A percentile compares a stretch with the other conserved stretches of the same genome.
Evolutionary conservation across 202 grass and related monocot genomes (phyloP).

Genomic region (Setaria viridis): DNA sequence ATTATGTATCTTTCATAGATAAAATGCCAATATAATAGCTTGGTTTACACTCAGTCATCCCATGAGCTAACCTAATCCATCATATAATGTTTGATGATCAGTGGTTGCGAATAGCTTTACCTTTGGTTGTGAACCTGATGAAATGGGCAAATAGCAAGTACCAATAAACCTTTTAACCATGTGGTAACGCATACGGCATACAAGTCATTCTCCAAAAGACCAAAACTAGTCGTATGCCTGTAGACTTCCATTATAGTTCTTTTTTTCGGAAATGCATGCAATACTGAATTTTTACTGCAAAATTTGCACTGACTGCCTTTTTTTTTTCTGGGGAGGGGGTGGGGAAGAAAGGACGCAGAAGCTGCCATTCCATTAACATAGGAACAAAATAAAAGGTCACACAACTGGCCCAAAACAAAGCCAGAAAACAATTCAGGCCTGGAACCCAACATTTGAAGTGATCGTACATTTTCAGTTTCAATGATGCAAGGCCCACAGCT

Average conservation of each 20-base stretch:
- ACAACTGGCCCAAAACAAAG: neutral
- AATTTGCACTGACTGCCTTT: neutral
- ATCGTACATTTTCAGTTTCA: neutral
- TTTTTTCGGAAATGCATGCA: no score
- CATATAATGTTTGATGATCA: neutral
- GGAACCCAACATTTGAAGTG: neutral
- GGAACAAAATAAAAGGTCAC: neutral
- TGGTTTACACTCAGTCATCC: neutral
- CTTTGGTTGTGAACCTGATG: neutral
- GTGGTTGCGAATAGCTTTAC: neutral
- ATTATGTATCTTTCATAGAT: neutral
- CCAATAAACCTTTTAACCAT: neutral
- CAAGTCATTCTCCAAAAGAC: neutral
- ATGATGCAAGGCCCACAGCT: neutral
- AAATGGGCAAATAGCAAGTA: neutral
- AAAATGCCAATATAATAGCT: slow-evolving; percentile 2
- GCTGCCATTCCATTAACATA: neutral
- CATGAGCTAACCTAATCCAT: neutral
- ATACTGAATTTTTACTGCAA: neutral
- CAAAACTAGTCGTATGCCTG: neutral
- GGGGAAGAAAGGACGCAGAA: neutral
- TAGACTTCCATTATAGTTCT: neutral
- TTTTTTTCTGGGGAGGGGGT: neutral
- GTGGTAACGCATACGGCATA: neutral
- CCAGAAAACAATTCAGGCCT: neutral